phyloP scores from a whole-genome alignment of 345 rosid species.

The Melaleuca quinquenervia region DNA sequence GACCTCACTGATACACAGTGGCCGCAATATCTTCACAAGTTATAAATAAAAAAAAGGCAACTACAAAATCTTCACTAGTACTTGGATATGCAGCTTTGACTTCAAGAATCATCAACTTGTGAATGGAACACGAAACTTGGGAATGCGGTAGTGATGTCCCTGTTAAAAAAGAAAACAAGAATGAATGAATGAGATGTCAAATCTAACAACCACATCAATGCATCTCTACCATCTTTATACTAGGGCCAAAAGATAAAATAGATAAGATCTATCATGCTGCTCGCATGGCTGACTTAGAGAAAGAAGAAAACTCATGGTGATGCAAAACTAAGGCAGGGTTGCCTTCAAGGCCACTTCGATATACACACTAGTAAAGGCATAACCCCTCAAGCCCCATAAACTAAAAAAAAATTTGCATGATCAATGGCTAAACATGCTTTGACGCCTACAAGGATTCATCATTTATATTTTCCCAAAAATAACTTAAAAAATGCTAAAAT shows the following conservation, averaged over 20 bases:
- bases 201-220: not conserved
- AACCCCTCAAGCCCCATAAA: not conserved
- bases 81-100: not conserved
- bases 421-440: not conserved
- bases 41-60: not conserved
- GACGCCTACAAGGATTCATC: not conserved
- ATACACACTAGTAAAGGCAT: not conserved
- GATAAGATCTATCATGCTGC: not conserved
- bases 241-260: not conserved
- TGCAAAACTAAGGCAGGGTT: not conserved
- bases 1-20: not conserved
- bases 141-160: conserved; percentile 94
- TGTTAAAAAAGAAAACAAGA: conserved; percentile 8
- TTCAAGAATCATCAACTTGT: conserved; percentile 83
- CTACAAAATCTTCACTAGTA: not conserved
- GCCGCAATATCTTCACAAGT: not conserved
- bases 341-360: not conserved
- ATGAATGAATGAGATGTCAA: not conserved
- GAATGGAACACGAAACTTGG: conserved; percentile 99
- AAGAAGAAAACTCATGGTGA: not conserved
- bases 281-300: not conserved
- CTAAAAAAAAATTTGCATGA: not conserved
- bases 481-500: not conserved
- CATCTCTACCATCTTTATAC: not conserved
- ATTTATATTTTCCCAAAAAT: not conserved